These are phyloP conservation scores for Candida broadrunensis DNA, from an alignment of 805 yeast species.

Conservation along the genomic window DNA sequence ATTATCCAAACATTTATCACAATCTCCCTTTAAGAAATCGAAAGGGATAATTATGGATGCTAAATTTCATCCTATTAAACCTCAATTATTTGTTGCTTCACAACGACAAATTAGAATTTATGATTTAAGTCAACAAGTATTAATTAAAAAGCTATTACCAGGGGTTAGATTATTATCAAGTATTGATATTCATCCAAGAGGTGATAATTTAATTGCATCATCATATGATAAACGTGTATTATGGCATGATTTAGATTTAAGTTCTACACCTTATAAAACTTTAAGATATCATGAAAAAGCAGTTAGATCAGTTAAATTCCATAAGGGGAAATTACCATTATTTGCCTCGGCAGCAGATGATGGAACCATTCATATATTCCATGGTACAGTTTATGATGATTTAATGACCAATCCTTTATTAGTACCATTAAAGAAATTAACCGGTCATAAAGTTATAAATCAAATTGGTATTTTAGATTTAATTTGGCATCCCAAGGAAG, in stretches of 20 bases:
- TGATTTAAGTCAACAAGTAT: constrained; percentile 80
- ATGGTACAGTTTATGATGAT: constrained; percentile 94
- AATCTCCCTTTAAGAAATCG: constrained; percentile 90
- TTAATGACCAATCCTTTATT: constrained; percentile 91
- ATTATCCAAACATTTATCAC: constrained; percentile 88
- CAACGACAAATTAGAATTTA: constrained; percentile 91
- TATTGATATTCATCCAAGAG: constrained; percentile 93
- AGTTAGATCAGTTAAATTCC: constrained; percentile 84
- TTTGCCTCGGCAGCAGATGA: constrained; percentile 96
- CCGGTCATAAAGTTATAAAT: constrained; percentile 79
- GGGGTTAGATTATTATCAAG: constrained; percentile 94
- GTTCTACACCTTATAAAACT: constrained; percentile 90
- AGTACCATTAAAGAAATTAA: constrained; percentile 91
- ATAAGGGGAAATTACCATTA: constrained; percentile 78
- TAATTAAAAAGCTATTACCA: constrained; percentile 83
- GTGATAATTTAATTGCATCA: constrained; percentile 89
- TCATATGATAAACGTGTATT: constrained; percentile 92
- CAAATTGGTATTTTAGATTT: constrained; percentile 85
- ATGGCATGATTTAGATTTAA: constrained; percentile 95
- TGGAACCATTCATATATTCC: constrained; percentile 90
- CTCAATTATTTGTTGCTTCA: constrained; percentile 89
- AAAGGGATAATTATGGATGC: constrained; percentile 96
- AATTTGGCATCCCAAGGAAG: constrained; percentile 96
- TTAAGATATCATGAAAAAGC: constrained; percentile 94
- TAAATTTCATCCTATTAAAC: constrained; percentile 94